Conservation (phyloP, 371 early-diverging fungal genomes). For the Apophysomyces variabilis region DNA sequence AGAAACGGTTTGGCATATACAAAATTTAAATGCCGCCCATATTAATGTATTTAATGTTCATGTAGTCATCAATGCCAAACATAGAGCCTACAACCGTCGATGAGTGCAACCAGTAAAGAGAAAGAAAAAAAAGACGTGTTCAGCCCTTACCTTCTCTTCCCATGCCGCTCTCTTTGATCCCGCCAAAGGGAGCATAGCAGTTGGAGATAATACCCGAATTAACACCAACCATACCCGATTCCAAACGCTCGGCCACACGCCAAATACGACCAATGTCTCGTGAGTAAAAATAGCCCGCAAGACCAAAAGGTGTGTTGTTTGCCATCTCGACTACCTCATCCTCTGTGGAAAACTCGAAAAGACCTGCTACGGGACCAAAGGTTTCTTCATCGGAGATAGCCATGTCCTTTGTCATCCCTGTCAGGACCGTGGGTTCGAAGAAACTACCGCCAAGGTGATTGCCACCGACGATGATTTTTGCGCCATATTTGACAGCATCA, state of each 20-base stretch:
- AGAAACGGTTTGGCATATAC: background rate
- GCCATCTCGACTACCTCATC: constrained; percentile 76
- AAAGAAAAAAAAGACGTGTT: background rate
- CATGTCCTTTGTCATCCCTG: constrained; percentile 65
- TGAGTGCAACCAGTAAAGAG: too few relatives aligned
- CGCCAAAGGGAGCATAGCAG: constrained; percentile 80
- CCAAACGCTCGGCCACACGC: constrained; percentile 81
- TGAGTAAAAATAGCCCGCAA: constrained; percentile 87
- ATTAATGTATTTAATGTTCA: constrained; percentile 65
- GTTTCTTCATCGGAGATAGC: constrained; percentile 72
- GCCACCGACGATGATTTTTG: constrained; percentile 64
- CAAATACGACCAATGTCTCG: constrained; percentile 75
- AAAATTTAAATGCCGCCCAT: constrained; percentile 39
- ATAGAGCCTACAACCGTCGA: constrained; percentile 39
- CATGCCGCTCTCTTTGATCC: constrained; percentile 82
- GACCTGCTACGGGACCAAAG: constrained; percentile 80
- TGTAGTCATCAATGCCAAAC: constrained; percentile 72
- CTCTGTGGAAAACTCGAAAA: constrained; percentile 71
- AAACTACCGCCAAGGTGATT: constrained; percentile 63
- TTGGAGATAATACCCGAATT: constrained; percentile 75
- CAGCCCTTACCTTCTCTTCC: constrained; percentile 72
- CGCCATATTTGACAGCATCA: constrained; percentile 75
- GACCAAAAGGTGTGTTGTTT: constrained; percentile 76
- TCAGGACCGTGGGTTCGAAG: constrained; percentile 75
- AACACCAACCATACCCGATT: constrained; percentile 92